Percentiles rank a stretch among this genome's conserved stretches.
These are phyloP conservation scores for Pleurotus sapidus DNA, from an alignment of 768 basidiomycete genomes.

Conservation along the genomic window DNA sequence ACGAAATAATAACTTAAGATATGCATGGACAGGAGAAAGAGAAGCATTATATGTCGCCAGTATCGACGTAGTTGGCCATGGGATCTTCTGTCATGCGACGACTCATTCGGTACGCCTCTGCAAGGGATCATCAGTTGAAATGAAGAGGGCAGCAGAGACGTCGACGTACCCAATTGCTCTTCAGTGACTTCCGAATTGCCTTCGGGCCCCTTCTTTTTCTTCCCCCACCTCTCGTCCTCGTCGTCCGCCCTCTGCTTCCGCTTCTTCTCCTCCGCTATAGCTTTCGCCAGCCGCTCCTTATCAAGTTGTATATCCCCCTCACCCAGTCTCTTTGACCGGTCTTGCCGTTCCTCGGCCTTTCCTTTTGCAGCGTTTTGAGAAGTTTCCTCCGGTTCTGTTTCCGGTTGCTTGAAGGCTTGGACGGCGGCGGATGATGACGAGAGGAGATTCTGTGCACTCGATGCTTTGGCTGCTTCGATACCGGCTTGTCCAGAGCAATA, in stretches of 20 bases:
- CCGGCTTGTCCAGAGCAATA: conserved; percentile 91
- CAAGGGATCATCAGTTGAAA: conserved; percentile 14
- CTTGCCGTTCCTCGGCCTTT: conserved; percentile 30
- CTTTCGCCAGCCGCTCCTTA: conserved; percentile 62
- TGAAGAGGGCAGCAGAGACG: conserved; percentile 8
- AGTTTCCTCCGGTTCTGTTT: conserved; percentile 25
- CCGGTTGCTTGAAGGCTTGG: conserved; percentile 5
- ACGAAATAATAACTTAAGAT: too few relatives aligned
- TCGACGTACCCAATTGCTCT: conserved; percentile 71
- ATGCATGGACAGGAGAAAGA: too few relatives aligned
- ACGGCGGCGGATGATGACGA: conserved; percentile 28
- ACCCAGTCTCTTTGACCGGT: conserved; percentile 70
- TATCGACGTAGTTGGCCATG: conserved; percentile 89
- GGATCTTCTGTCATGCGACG: conserved; percentile 79
- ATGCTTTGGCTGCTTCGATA: conserved; percentile 75
- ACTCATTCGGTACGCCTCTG: conserved; percentile 92
- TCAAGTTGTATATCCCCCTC: conserved; percentile 82
- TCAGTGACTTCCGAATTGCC: conserved; percentile 82
- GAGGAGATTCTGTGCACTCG: conserved; percentile 61
- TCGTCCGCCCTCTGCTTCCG: conserved; percentile 61
- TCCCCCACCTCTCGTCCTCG: conserved; percentile 54
- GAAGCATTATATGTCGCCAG: conserved; percentile 24
- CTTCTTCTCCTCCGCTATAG: conserved; percentile 79
- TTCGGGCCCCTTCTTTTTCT: conserved; percentile 54
- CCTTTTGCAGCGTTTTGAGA: conserved; percentile 6